Evolutionary conservation across 31 red algal genomes (phyloP).

Genomic region (Asparagopsis taxiformis): DNA sequence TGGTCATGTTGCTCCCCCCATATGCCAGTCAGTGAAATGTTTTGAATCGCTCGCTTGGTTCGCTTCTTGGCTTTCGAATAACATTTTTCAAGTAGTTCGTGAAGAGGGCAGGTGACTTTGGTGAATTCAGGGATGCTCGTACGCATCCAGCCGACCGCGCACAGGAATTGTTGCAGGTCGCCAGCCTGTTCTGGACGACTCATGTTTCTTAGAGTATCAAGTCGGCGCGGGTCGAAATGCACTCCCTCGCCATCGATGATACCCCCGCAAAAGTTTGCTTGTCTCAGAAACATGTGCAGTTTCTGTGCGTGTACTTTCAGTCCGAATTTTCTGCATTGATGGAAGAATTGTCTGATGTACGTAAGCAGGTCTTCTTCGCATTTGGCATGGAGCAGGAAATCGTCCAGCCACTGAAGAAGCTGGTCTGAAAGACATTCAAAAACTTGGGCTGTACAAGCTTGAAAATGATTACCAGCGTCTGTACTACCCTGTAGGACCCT

Average conservation of each 20-base stretch:
- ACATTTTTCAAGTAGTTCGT: background rate
- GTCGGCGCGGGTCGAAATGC: background rate
- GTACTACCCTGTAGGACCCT: background rate
- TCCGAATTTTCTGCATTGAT: background rate
- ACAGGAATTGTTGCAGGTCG: constrained; percentile 18
- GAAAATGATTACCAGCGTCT: background rate
- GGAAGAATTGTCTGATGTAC: background rate
- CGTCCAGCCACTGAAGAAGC: background rate
- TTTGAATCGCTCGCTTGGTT: background rate
- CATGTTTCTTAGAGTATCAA: background rate
- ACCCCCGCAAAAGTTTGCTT: constrained; percentile 4
- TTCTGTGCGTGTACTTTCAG: background rate
- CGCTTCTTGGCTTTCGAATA: background rate
- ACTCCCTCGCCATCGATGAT: background rate
- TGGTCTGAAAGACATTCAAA: background rate
- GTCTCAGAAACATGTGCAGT: background rate
- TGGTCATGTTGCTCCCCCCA: background rate
- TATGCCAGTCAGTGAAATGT: background rate
- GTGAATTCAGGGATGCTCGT: constrained; percentile 2
- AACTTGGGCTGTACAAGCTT: background rate
- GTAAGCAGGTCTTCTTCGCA: background rate
- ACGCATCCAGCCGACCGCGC: constrained; percentile 16
- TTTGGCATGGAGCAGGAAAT: background rate
- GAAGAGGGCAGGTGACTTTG: background rate
- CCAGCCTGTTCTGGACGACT: background rate